Conservation (phyloP, 768 basidiomycete genomes). For the Lactarius pseudohatsudake region DNA sequence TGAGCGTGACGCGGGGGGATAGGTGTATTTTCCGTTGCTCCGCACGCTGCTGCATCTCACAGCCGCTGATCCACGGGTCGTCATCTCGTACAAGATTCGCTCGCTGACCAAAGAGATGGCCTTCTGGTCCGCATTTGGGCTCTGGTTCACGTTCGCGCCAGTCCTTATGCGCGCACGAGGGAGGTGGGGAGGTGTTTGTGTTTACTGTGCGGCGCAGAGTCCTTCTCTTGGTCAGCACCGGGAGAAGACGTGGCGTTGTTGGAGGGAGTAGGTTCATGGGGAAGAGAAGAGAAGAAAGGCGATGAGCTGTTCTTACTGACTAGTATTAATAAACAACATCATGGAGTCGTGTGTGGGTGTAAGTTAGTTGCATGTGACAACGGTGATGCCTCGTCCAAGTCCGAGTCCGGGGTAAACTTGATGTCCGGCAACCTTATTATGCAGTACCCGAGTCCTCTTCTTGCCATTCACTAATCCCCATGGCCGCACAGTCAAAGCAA, state of each 20-base stretch:
- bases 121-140: slow-evolving; percentile 79
- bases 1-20: slow-evolving; percentile 18
- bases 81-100: slow-evolving; percentile 77
- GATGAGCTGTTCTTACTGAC: slow-evolving; percentile 64
- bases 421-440: slow-evolving; percentile 3
- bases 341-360: neutral
- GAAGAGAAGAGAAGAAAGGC: slow-evolving; percentile 44
- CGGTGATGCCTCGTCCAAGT: neutral
- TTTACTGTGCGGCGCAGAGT: slow-evolving; percentile 65
- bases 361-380: slow-evolving; percentile 10
- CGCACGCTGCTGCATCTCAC: slow-evolving; percentile 74
- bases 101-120: slow-evolving; percentile 68
- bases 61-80: slow-evolving; percentile 37
- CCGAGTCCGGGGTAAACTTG: neutral
- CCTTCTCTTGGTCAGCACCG: slow-evolving; percentile 57
- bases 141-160: slow-evolving; percentile 70
- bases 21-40: slow-evolving; percentile 87
- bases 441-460: neutral
- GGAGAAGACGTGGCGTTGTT: slow-evolving; percentile 54
- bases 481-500: slow-evolving; percentile 44
- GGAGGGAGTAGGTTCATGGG: slow-evolving; percentile 53
- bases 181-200: slow-evolving; percentile 46
- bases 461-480: slow-evolving; percentile 21
- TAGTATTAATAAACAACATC: neutral
- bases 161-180: slow-evolving; percentile 40